Conservation (phyloP, 371 early-diverging fungal genomes). For the Rhizopus arrhizus region DNA sequence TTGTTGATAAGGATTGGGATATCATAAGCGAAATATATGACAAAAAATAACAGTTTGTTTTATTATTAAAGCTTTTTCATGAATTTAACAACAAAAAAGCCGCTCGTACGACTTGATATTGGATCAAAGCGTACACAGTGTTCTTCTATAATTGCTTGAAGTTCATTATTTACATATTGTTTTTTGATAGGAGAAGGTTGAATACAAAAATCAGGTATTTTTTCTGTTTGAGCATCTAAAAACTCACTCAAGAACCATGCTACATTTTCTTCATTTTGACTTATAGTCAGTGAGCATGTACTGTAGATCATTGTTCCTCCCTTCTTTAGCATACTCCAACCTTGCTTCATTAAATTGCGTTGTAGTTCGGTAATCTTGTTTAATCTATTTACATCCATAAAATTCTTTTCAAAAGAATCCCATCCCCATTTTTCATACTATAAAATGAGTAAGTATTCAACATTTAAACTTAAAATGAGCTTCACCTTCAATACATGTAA, state of each 20-base stretch:
- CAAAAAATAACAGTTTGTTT: slow-evolving; percentile 5
- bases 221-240: slow-evolving; percentile 55
- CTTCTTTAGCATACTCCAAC: slow-evolving; percentile 64
- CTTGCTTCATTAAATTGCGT: slow-evolving; percentile 69
- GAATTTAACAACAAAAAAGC: slow-evolving; percentile 76
- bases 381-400: slow-evolving; percentile 65
- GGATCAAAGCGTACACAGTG: slow-evolving; percentile 69
- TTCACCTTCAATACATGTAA: slow-evolving; percentile 76
- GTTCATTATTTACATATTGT: slow-evolving; percentile 54
- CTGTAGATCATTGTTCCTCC: slow-evolving; percentile 87
- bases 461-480: not conserved
- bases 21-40: slow-evolving; percentile 30
- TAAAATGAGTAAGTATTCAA: not conserved
- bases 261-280: slow-evolving; percentile 84
- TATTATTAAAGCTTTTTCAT: slow-evolving; percentile 38
- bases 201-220: slow-evolving; percentile 42
- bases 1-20: slow-evolving; percentile 31
- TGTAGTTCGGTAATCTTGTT: slow-evolving; percentile 48
- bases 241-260: slow-evolving; percentile 67
- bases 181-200: slow-evolving; percentile 47
- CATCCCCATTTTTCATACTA: slow-evolving; percentile 74
- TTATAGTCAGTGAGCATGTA: slow-evolving; percentile 78
- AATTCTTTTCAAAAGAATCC: slow-evolving; percentile 70
- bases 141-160: slow-evolving; percentile 26
- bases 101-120: slow-evolving; percentile 66